Conservation (phyloP, 306 rosid genomes). For the Glycine tomentella region DNA sequence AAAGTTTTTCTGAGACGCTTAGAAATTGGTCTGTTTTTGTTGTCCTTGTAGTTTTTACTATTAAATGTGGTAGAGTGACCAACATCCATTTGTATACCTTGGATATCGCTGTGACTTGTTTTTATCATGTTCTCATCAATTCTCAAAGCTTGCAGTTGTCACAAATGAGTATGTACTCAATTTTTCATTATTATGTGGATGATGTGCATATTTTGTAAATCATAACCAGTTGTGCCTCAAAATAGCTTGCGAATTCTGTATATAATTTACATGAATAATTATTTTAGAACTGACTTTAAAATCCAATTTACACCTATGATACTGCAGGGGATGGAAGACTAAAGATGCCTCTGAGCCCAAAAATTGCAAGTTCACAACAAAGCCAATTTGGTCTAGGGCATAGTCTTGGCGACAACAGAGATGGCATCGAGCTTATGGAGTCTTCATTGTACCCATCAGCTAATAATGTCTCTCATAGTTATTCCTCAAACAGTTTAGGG, state of each 20-base stretch:
- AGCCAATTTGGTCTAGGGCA: conserved; percentile 67
- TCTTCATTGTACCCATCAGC: conserved; percentile 72
- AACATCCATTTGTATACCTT: background rate
- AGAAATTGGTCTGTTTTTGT: background rate
- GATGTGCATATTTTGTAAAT: background rate
- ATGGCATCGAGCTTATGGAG: conserved; percentile 74
- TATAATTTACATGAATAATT: background rate
- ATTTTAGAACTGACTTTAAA: conserved; percentile 35
- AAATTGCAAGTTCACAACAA: conserved; percentile 61
- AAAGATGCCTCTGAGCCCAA: conserved; percentile 95
- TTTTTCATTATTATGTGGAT: conserved; percentile 11
- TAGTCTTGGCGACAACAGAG: conserved; percentile 53
- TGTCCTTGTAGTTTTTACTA: conserved; percentile 24
- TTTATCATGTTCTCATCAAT: conserved; percentile 13
- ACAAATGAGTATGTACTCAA: background rate
- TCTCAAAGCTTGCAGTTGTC: conserved; percentile 20
- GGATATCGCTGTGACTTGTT: conserved; percentile 3
- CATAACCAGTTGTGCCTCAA: conserved; percentile 5
- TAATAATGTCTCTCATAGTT: conserved; percentile 80
- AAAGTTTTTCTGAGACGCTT: conserved; percentile 14
- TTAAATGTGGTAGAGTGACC: background rate
- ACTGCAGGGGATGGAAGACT: conserved; percentile 83
- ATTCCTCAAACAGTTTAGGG: conserved; percentile 82
- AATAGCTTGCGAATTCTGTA: conserved; percentile 11
- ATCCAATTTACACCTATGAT: conserved; percentile 29